These are phyloP conservation scores for Xylariales sp. DNA, from an alignment of 2,329 filamentous ascomycete genomes.

Conservation along the genomic window DNA sequence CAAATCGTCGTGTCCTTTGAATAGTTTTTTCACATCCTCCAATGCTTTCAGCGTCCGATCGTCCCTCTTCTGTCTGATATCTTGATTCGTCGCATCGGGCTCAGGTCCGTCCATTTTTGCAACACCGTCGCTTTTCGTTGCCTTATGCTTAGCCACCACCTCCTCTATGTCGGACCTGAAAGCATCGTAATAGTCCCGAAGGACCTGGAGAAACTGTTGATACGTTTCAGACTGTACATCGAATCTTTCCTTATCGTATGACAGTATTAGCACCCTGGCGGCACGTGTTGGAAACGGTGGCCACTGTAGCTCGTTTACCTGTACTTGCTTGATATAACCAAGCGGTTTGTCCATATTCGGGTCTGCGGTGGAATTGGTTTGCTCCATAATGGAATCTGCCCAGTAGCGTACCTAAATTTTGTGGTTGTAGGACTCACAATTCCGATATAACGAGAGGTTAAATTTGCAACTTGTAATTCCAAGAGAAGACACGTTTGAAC, in stretches of 20 bases:
- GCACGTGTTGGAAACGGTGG: not conserved
- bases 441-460: too few relatives aligned
- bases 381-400: too few relatives aligned
- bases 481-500: too few relatives aligned
- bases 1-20: conserved; percentile 6
- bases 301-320: not conserved
- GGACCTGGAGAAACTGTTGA: conserved; percentile 3
- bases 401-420: too few relatives aligned
- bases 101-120: not conserved
- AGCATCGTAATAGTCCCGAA: conserved; percentile 2
- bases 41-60: not conserved
- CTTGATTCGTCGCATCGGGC: not conserved
- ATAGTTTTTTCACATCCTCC: conserved; percentile 5
- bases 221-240: conserved; percentile 4
- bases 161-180: conserved; percentile 7
- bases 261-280: not conserved
- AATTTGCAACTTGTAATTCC: too few relatives aligned
- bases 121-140: not conserved
- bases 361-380: too few relatives aligned
- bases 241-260: not conserved
- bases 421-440: too few relatives aligned
- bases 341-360: conserved; percentile 7
- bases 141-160: conserved; percentile 6
- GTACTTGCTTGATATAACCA: conserved; percentile 5
- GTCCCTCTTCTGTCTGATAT: conserved; percentile 2